These are phyloP conservation scores for Hypoxylon sp. DNA, from an alignment of 2,329 filamentous ascomycete genomes.

Conservation along the genomic window DNA sequence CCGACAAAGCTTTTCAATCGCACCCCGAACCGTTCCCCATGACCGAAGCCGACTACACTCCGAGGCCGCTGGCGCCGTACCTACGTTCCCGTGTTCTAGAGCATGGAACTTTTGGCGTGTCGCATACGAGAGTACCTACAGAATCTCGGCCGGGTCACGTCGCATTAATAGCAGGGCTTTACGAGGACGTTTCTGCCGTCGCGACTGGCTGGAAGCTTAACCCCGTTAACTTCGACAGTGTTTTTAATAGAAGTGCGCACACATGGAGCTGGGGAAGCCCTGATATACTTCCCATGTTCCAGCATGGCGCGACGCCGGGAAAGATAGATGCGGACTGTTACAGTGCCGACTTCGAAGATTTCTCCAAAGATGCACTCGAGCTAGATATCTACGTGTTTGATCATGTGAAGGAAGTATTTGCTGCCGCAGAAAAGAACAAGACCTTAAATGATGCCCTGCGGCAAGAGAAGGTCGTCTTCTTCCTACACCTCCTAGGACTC, in stretches of 20 bases:
- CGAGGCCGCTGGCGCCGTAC: slow-evolving; percentile 88
- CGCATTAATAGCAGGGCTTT: slow-evolving; percentile 93
- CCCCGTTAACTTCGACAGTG: slow-evolving; percentile 97
- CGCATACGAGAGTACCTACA: slow-evolving; percentile 95
- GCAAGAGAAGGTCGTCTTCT: slow-evolving; percentile 92
- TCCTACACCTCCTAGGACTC: slow-evolving; percentile 90
- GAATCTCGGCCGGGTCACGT: slow-evolving; percentile 97
- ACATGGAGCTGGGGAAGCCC: slow-evolving; percentile 99
- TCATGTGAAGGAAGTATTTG: slow-evolving; percentile 87
- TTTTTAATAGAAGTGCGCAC: slow-evolving; percentile 96
- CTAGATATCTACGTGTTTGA: slow-evolving; percentile 98
- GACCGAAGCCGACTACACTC: slow-evolving; percentile 72
- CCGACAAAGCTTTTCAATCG: slow-evolving; percentile 96
- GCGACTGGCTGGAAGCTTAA: slow-evolving; percentile 99
- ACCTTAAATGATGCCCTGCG: slow-evolving; percentile 79
- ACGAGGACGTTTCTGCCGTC: slow-evolving; percentile 97
- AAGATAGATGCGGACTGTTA: slow-evolving; percentile 91
- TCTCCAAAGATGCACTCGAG: slow-evolving; percentile 81
- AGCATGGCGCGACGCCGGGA: slow-evolving; percentile 88
- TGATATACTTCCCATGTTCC: slow-evolving; percentile 97
- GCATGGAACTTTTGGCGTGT: slow-evolving; percentile 95
- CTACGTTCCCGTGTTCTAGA: slow-evolving; percentile 88
- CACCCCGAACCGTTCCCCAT: slow-evolving; percentile 87
- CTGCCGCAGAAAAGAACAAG: slow-evolving; percentile 80
- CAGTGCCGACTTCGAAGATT: slow-evolving; percentile 87